Evolutionary conservation across 768 basidiomycete species (phyloP), one percentile per base, ranked within the genome.

Genomic region (Stropharia rugosoannulata): DNA sequence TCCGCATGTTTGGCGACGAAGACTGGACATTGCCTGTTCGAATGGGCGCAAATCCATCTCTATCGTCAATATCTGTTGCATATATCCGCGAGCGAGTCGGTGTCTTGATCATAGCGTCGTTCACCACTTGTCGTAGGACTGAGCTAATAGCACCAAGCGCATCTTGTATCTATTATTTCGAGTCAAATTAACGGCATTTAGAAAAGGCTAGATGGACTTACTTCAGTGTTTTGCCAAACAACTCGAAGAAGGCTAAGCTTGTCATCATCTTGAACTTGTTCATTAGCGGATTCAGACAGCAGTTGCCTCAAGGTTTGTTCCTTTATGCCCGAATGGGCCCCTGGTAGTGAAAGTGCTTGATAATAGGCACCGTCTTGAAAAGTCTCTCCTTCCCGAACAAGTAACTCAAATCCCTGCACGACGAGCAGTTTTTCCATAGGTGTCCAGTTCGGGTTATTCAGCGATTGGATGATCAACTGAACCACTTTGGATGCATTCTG

Each of bases 151-250:
- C 49, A 7, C 49, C 59, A 38, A 79, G 74, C 13, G 67, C 63
- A 55, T 81, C 80, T 64, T 86, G 85, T 22, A 86, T 74, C 88
- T 90, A 55, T 15, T 35, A 49, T 49, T 29, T 8, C 29, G 9
- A 32, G 5, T 7, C 15, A 38, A 22, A 16, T 49, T 10, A 22
- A 42, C n/a, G 48, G 36, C 29, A n/a, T 32, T 48, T 16, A 36
- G 6, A 48, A 29, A 46, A 43, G 40, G 16, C 38, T 4, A n/a
- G 38, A 18, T 55, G 13, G 16, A 75, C 83, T 64, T 60, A 93
- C 93, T 61, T 92, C 89, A 42, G 75, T 63, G 56, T 81, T 82
- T 56, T 83, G 82, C 83, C 92, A 93, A 22, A 93, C 67, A 7
- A 80, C 66, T 27, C 75, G 73, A 47, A 89, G 80, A 19, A 93